phyloP scores from a whole-genome alignment of 805 yeast genomes.

The Isabelozyma gotoi region DNA sequence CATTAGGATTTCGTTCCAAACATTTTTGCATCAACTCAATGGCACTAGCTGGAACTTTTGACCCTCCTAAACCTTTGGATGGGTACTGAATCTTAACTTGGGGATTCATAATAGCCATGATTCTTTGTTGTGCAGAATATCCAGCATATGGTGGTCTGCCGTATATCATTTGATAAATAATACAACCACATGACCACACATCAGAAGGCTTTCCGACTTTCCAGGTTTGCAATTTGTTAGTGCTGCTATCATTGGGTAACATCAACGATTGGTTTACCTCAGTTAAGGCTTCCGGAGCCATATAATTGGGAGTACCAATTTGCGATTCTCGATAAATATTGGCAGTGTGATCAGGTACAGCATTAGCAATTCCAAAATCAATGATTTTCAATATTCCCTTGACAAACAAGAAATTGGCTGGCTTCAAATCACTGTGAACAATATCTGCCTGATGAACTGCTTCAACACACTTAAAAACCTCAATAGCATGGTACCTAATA shows the following conservation, averaged over 20 bases:
- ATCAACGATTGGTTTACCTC: conserved; percentile 46
- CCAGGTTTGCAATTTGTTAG: conserved; percentile 39
- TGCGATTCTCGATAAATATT: conserved; percentile 88
- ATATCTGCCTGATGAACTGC: conserved; percentile 88
- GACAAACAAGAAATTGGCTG: conserved; percentile 74
- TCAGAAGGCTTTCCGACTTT: conserved; percentile 94
- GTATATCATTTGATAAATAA: conserved; percentile 91
- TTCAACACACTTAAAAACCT: conserved; percentile 75
- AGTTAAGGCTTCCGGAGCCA: conserved; percentile 94
- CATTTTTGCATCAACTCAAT: conserved; percentile 74
- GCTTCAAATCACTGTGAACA: conserved; percentile 78
- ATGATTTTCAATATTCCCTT: conserved; percentile 83
- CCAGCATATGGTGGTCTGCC: conserved; percentile 89
- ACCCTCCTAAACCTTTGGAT: conserved; percentile 57
- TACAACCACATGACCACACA: conserved; percentile 98
- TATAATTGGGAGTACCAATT: conserved; percentile 93
- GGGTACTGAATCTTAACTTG: conserved; percentile 71
- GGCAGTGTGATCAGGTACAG: conserved; percentile 88
- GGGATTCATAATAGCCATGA: conserved; percentile 85
- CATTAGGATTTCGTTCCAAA: conserved; percentile 64
- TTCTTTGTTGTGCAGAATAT: conserved; percentile 71
- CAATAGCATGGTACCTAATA: conserved; percentile 75
- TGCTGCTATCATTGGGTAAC: conserved; percentile 2
- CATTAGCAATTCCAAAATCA: conserved; percentile 95
- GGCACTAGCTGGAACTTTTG: conserved; percentile 64